Conservation (phyloP, 169 alveolate species). For the Blepharisma undulans region DNA sequence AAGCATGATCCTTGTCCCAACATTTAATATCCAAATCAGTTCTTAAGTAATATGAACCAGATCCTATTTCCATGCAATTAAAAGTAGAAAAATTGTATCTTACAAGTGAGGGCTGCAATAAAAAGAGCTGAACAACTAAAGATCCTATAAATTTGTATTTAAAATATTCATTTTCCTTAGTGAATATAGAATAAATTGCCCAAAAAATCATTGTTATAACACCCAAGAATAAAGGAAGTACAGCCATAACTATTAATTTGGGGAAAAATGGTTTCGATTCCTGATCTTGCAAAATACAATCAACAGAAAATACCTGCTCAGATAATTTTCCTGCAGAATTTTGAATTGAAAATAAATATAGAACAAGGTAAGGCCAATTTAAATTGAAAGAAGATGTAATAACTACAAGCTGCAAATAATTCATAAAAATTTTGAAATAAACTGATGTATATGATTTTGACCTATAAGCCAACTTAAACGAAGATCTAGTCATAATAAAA, state of each 20-base stretch:
- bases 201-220: neutral
- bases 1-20: constrained; percentile 30
- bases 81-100: neutral
- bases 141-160: constrained; percentile 12
- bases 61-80: constrained; percentile 4
- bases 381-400: neutral
- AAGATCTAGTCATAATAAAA: neutral
- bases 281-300: neutral
- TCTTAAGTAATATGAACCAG: constrained; percentile 37
- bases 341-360: neutral
- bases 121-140: constrained; percentile 31
- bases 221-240: neutral
- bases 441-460: neutral
- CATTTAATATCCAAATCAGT: constrained; percentile 38
- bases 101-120: constrained; percentile 41
- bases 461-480: constrained; percentile 12
- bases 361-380: constrained; percentile 20
- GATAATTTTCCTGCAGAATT: constrained; percentile 32
- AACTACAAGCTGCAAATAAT: constrained; percentile 40
- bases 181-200: neutral
- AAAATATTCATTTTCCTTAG: neutral
- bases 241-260: neutral
- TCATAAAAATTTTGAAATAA: constrained; percentile 41
- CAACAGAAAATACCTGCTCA: constrained; percentile 10
- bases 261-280: neutral